These are phyloP conservation scores for Rhodomyrtus psidioides DNA, from an alignment of 441 rosid genomes.

Conservation along the genomic window DNA sequence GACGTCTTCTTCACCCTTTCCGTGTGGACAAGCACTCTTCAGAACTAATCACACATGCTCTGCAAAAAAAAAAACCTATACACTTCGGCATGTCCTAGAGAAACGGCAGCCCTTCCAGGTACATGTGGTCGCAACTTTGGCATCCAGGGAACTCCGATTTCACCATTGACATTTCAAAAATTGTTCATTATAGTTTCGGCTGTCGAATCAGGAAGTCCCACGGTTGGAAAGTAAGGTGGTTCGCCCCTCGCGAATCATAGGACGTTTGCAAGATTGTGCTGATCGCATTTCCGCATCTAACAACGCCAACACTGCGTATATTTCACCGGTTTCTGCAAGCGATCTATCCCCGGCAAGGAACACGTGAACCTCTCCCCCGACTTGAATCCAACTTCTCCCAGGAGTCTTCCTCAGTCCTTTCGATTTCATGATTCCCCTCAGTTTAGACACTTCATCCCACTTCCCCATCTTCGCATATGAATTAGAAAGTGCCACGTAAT, in stretches of 20 bases:
- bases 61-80: not conserved
- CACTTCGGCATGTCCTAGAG: not conserved
- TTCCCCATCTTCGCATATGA: slow-evolving; percentile 40
- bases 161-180: not conserved
- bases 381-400: slow-evolving; percentile 51
- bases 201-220: not conserved
- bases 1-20: not conserved
- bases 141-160: not conserved
- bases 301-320: slow-evolving; percentile 24
- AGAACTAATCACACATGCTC: not conserved
- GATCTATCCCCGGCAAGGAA: slow-evolving; percentile 39
- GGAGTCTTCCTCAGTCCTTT: slow-evolving; percentile 39
- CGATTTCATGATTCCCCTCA: slow-evolving; percentile 39
- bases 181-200: not conserved
- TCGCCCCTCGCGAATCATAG: not conserved
- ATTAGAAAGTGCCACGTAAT: slow-evolving; percentile 43
- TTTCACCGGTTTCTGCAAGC: slow-evolving; percentile 21
- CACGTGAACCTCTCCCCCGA: slow-evolving; percentile 20
- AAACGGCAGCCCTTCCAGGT: not conserved
- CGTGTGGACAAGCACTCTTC: not conserved
- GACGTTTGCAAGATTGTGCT: not conserved
- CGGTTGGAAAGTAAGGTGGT: not conserved
- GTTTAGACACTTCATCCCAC: slow-evolving; percentile 35
- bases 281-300: slow-evolving; percentile 19
- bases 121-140: not conserved